Evolutionary conservation across 495 filamentous ascomycete genomes (phyloP).

Genomic region (Thermochaetoides thermophila): DNA sequence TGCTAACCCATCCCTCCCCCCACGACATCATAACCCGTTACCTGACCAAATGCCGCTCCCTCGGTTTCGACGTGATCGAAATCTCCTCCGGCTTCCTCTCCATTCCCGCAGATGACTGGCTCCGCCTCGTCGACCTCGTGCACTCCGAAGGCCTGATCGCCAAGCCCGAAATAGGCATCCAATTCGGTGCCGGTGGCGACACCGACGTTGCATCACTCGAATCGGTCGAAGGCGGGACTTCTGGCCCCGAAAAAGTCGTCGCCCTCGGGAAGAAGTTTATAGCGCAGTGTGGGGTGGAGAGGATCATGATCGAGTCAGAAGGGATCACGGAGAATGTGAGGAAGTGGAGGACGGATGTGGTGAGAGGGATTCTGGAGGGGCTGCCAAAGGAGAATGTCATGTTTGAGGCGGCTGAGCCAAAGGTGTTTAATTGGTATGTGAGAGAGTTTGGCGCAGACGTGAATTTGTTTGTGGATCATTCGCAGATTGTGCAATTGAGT

Average conservation of each 20-base stretch:
- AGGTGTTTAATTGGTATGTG: conserved; percentile 42
- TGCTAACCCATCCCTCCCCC: conserved; percentile 34
- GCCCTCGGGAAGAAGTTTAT: conserved; percentile 37
- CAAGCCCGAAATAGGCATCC: conserved; percentile 47
- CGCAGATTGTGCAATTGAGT: conserved; percentile 43
- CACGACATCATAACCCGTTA: conserved; percentile 35
- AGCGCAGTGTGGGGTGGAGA: conserved; percentile 36
- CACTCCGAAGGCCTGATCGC: conserved; percentile 35
- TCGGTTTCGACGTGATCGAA: conserved; percentile 44
- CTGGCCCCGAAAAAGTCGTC: conserved; percentile 37
- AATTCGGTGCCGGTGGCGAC: conserved; percentile 46
- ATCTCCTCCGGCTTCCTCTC: conserved; percentile 40
- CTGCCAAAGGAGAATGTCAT: conserved; percentile 41
- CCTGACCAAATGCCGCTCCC: conserved; percentile 33
- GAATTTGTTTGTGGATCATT: conserved; percentile 46
- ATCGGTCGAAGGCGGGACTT: conserved; percentile 29
- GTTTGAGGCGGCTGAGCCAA: conserved; percentile 47
- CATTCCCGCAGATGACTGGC: conserved; percentile 41
- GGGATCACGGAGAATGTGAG: conserved; percentile 46
- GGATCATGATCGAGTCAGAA: conserved; percentile 48
- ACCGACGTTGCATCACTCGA: conserved; percentile 34
- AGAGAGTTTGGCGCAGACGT: conserved; percentile 45
- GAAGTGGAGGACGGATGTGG: conserved; percentile 42
- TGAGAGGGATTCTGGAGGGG: conserved; percentile 38
- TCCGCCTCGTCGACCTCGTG: conserved; percentile 40